A percentile compares a stretch with the other conserved stretches of the same genome.
Conservation (phyloP, 176 grass and related monocot species). For the Pontederia paniculata region DNA sequence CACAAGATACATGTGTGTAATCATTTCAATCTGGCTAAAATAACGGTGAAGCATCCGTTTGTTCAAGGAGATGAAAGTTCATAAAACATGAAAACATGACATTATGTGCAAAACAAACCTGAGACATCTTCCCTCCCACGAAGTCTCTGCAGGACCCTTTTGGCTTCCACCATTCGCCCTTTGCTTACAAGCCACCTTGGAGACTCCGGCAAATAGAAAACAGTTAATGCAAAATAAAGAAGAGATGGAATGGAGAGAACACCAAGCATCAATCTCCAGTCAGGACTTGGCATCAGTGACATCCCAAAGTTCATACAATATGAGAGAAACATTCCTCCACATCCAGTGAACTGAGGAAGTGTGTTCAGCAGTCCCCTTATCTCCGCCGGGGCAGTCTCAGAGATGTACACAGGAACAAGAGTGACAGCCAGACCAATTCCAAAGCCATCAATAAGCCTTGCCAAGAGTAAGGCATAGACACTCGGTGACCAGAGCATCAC, state of each 20-base stretch:
- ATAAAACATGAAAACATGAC: too few species aligned
- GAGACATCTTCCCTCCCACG: constrained; percentile 77
- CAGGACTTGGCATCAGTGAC: constrained; percentile 56
- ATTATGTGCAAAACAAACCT: constrained; percentile 28
- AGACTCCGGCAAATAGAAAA: constrained; percentile 81
- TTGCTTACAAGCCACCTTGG: constrained; percentile 94
- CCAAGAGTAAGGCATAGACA: constrained; percentile 66
- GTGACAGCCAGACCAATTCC: constrained; percentile 78
- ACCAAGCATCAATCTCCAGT: constrained; percentile 93
- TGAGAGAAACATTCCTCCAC: constrained; percentile 75
- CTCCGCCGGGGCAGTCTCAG: constrained; percentile 81
- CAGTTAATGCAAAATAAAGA: constrained; percentile 51
- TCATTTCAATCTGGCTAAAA: too few species aligned
- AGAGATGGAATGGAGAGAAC: constrained; percentile 68
- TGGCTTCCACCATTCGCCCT: constrained; percentile 76
- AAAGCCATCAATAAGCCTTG: constrained; percentile 73
- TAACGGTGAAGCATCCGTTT: too few species aligned
- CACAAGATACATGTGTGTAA: too few species aligned
- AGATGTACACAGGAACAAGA: constrained; percentile 80
- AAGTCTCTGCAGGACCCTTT: constrained; percentile 62
- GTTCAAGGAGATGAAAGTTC: too few species aligned
- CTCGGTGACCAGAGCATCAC: constrained; percentile 83
- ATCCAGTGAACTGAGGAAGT: constrained; percentile 76
- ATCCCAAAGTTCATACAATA: constrained; percentile 93
- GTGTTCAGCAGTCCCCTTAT: constrained; percentile 77